Evolutionary conservation across 495 filamentous ascomycete species (phyloP).

Genomic region (Tuber indicum): DNA sequence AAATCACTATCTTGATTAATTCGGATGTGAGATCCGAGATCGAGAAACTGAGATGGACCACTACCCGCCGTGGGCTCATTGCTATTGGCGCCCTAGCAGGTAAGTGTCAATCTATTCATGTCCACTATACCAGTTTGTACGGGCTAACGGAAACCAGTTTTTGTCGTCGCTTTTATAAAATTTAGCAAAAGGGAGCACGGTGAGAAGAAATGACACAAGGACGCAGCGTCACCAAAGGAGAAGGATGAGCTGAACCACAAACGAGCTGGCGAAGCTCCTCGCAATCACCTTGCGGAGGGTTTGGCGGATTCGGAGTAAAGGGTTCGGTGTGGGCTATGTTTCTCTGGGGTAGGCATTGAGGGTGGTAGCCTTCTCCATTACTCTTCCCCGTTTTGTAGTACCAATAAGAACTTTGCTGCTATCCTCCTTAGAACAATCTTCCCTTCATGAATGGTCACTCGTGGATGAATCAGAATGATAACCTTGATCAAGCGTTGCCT

Average conservation of each 20-base stretch:
- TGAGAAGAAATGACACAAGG: conserved; percentile 15
- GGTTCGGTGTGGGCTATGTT: conserved; percentile 16
- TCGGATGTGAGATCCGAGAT: conserved; percentile 85
- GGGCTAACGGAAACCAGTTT: conserved; percentile 3
- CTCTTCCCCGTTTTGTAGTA: background rate
- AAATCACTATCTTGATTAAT: conserved; percentile 78
- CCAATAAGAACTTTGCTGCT: background rate
- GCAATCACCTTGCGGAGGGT: conserved; percentile 1
- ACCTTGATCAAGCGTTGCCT: background rate
- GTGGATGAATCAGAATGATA: background rate
- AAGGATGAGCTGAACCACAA: conserved; percentile 7
- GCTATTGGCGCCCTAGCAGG: conserved; percentile 54
- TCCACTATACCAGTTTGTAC: conserved; percentile 14
- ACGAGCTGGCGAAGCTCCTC: conserved; percentile 1
- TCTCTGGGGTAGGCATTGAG: conserved; percentile 22
- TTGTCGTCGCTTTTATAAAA: conserved; percentile 30
- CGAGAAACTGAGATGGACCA: conserved; percentile 81
- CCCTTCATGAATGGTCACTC: background rate
- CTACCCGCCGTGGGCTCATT: conserved; percentile 77
- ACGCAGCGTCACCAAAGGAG: conserved; percentile 15
- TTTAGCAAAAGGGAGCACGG: conserved; percentile 24
- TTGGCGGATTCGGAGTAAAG: background rate
- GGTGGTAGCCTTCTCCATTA: background rate
- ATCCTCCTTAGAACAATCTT: background rate
- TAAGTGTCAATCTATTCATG: conserved; percentile 41